phyloP scores from a whole-genome alignment of 139 green algal genomes.

The Raphidocelis subcapitata region DNA sequence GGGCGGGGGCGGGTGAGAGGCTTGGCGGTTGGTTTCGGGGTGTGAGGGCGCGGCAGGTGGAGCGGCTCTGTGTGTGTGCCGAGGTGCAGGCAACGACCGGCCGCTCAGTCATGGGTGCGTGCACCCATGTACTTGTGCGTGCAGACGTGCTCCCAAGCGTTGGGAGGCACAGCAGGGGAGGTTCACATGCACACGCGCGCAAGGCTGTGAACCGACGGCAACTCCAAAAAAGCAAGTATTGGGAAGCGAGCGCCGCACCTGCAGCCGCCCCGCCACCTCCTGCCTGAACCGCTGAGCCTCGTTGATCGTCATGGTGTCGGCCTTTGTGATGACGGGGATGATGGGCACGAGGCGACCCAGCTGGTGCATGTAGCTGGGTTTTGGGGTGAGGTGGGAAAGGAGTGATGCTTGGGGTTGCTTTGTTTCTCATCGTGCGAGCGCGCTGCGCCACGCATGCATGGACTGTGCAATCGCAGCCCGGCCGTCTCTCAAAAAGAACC shows the following conservation, averaged over 20 bases:
- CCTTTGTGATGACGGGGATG: conserved; percentile 74
- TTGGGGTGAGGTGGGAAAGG: not conserved
- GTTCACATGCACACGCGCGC: not conserved
- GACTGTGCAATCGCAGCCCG: not conserved
- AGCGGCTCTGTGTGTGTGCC: not conserved
- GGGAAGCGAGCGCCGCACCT: conserved; percentile 1
- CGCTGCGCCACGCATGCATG: not conserved
- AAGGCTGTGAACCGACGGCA: not conserved
- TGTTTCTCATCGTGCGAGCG: not conserved
- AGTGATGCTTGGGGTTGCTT: not conserved
- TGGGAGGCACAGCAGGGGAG: not conserved
- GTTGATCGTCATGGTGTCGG: conserved; percentile 76
- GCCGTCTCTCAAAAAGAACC: not conserved
- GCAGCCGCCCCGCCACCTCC: conserved; percentile 62
- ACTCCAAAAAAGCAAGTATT: not conserved
- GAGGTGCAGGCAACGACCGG: too few relatives aligned
- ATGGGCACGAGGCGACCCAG: conserved; percentile 65
- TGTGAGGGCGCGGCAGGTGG: not conserved
- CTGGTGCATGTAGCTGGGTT: conserved; percentile 47
- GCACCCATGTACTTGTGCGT: not conserved
- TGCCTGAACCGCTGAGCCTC: conserved; percentile 62
- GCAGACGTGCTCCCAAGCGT: not conserved
- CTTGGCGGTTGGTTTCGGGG: too few relatives aligned
- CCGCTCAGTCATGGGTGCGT: not conserved
- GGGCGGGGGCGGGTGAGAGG: not conserved